Evolutionary conservation across 306 rosid genomes (phyloP), one percentile per base, ranked within the genome.

Genomic region (Quercus engelmannii): DNA sequence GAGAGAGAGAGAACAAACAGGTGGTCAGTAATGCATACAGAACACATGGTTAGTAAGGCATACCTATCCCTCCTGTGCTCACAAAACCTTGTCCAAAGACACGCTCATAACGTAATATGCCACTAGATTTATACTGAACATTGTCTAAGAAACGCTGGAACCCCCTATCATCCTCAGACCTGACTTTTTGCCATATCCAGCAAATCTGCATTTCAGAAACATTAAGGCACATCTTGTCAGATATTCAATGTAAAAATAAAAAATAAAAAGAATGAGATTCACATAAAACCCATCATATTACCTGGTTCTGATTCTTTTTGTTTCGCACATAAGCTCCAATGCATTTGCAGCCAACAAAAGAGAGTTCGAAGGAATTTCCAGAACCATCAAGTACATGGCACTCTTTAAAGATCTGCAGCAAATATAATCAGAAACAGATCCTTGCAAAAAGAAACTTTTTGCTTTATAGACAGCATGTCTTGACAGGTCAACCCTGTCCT

Each of bases 231-330:
- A 55, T 74, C 51, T 25, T 64, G 74, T 80, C 38, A 59, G 84
- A 58, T 75, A 76, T 79, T 46, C n/a, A 31, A 65, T 62, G 69
- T 41, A 10, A 10, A 41, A 51, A 28, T 21, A 10, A 33, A 33
- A 31, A 33, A 0, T 21, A 2, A 38, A 49, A n/a, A 23, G 56
- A 35, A 35, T 6, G 1, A 69, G 7, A 19, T 59, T 12, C 15
- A 77, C 41, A 25, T 35, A 9, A 8, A 51, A 51, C 65, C 70
- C 74, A 76, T 59, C 52, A 72, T 26, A 58, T 76, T 80, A 93
- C 99, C 90, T 95, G 99, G 82, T 95, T 95, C 80, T 95, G 99
- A 88, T 91, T 95, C 90, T 85, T 95, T 74, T 95, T 95, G 71
- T 85, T 95, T 59, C 97, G 78, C 52, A 93, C 99, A 83, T 95